Evolutionary conservation across 768 basidiomycete species (phyloP).

Genomic region (Termitomyces sp.): DNA sequence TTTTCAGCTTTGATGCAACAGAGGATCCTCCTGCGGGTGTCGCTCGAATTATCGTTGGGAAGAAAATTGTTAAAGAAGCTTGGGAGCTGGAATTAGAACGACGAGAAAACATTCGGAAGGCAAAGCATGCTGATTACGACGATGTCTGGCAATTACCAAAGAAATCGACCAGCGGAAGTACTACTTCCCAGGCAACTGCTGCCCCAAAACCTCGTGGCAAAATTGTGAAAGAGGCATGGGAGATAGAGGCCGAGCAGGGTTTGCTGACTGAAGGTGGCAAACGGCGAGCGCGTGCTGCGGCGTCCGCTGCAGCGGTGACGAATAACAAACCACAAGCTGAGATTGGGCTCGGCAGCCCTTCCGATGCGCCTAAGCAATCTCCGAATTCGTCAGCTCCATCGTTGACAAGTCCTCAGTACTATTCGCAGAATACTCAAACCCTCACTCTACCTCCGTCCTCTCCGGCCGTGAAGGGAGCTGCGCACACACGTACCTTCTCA

Average conservation of each 20-base stretch:
- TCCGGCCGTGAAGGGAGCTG: slow-evolving; percentile 46
- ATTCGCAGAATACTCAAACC: slow-evolving; percentile 50
- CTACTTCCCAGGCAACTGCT: background rate
- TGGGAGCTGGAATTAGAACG: slow-evolving; percentile 81
- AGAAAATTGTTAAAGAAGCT: slow-evolving; percentile 65
- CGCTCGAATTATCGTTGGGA: slow-evolving; percentile 62
- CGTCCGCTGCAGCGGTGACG: slow-evolving; percentile 32
- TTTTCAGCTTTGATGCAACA: slow-evolving; percentile 53
- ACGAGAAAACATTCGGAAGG: slow-evolving; percentile 40
- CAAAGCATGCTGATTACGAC: slow-evolving; percentile 28
- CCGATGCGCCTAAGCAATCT: slow-evolving; percentile 19
- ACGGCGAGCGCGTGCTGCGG: slow-evolving; percentile 59
- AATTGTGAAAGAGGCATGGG: slow-evolving; percentile 70
- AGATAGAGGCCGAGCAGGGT: slow-evolving; percentile 75
- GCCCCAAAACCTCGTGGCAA: slow-evolving; percentile 26
- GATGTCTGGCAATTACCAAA: slow-evolving; percentile 29
- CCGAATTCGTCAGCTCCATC: slow-evolving; percentile 32
- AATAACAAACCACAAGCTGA: slow-evolving; percentile 12
- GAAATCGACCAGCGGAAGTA: background rate
- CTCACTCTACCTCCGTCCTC: slow-evolving; percentile 65
- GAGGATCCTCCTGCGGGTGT: slow-evolving; percentile 55
- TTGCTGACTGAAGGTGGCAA: slow-evolving; percentile 73
- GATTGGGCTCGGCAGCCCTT: slow-evolving; percentile 26
- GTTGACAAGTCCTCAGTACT: slow-evolving; percentile 59
- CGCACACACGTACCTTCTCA: slow-evolving; percentile 66